Evolutionary conservation across 139 green algal species (phyloP).

Genomic region (Astrephomene gubernaculifera): DNA sequence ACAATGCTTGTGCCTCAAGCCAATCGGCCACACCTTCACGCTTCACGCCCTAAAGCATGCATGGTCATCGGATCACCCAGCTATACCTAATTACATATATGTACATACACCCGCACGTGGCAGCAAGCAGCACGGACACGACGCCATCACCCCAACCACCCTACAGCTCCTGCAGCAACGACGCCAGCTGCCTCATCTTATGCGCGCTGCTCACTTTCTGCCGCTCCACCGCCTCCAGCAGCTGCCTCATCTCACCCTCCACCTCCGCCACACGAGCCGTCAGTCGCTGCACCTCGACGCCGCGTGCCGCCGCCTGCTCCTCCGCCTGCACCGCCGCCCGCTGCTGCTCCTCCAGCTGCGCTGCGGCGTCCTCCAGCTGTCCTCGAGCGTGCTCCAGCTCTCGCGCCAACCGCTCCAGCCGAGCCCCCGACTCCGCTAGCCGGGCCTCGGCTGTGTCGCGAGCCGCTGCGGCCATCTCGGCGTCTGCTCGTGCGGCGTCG

Average conservation of each 20-base stretch:
- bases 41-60: too few relatives aligned
- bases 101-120: too few relatives aligned
- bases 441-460: conserved; percentile 15
- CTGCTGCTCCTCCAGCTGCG: conserved; percentile 28
- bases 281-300: conserved; percentile 48
- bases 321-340: conserved; percentile 50
- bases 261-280: conserved; percentile 61
- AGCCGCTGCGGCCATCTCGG: background rate
- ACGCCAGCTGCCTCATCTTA: conserved; percentile 70
- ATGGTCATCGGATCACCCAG: too few relatives aligned
- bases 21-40: too few relatives aligned
- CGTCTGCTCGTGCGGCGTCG: conserved; percentile 50
- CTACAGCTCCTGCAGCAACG: conserved; percentile 60
- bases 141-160: too few relatives aligned
- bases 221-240: conserved; percentile 72
- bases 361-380: conserved; percentile 26
- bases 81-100: too few relatives aligned
- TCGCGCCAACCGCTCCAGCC: background rate
- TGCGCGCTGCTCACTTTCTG: conserved; percentile 67
- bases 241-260: conserved; percentile 74
- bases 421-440: conserved; percentile 14
- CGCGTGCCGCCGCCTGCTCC: conserved; percentile 42
- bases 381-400: conserved; percentile 13
- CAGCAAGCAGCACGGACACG: too few relatives aligned
- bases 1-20: too few relatives aligned